phyloP scores from a whole-genome alignment of 1,284 basidiomycete genomes.

The Rhodotorula sp. region DNA sequence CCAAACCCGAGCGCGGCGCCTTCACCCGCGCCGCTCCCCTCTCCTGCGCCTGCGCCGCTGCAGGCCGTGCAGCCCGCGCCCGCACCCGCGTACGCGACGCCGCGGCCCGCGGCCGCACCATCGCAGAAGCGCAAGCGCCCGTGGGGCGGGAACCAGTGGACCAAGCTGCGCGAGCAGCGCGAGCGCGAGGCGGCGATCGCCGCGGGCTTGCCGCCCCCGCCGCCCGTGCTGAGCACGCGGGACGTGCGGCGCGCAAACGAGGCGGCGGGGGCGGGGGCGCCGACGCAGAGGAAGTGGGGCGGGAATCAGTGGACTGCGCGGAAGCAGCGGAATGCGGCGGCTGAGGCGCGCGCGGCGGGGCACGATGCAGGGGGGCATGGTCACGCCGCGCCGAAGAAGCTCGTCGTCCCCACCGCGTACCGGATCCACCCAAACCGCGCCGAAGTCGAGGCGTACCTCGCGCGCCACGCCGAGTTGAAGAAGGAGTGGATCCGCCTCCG shows the following conservation, averaged over 20 bases:
- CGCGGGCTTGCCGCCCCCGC: neutral
- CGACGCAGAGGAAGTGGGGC: neutral
- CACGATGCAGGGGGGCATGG: neutral
- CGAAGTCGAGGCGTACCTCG: slow-evolving; percentile 68
- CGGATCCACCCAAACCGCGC: slow-evolving; percentile 71
- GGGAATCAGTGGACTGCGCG: slow-evolving; percentile 12
- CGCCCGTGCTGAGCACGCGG: neutral
- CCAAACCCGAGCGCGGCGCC: neutral
- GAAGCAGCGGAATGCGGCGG: neutral
- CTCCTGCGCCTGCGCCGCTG: neutral
- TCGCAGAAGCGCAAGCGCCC: neutral
- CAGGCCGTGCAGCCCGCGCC: neutral
- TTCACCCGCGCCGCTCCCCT: neutral
- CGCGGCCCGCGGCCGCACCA: neutral
- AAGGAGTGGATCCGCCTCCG: slow-evolving; percentile 80
- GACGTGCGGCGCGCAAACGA: neutral
- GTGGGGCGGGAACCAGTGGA: slow-evolving; percentile 12
- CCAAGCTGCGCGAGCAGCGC: neutral
- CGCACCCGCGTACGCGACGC: neutral
- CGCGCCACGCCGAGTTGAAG: slow-evolving; percentile 63
- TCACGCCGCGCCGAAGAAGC: neutral
- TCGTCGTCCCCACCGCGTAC: slow-evolving; percentile 69
- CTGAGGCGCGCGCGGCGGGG: neutral
- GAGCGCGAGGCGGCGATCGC: neutral
- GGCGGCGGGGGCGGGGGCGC: neutral